Evolutionary conservation across 2,329 filamentous ascomycete species (phyloP).

Genomic region (Botrytis paeoniae): DNA sequence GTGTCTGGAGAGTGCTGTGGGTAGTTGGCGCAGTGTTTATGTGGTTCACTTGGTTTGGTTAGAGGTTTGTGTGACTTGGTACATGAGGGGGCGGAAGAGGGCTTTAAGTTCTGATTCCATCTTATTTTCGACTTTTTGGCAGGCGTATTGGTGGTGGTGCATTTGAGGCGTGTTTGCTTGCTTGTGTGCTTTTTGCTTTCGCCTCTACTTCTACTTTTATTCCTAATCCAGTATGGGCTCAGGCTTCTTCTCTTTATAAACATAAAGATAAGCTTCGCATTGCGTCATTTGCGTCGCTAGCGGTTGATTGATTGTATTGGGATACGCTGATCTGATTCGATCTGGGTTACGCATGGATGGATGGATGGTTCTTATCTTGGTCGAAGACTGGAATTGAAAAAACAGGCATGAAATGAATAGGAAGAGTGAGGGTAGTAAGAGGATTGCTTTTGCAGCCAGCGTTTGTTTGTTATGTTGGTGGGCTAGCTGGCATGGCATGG

Average conservation of each 20-base stretch:
- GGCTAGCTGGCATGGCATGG: neutral
- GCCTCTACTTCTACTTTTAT: too few relatives aligned
- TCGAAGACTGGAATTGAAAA: neutral
- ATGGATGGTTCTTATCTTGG: neutral
- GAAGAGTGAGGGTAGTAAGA: neutral
- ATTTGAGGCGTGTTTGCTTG: neutral
- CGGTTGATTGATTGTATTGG: neutral
- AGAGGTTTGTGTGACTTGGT: neutral
- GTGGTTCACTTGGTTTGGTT: conserved; percentile 24
- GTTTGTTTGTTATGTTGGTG: neutral
- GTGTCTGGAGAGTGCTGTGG: conserved; percentile 60
- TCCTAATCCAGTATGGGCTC: too few relatives aligned
- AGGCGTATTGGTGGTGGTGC: neutral
- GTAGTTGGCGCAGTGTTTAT: conserved; percentile 23
- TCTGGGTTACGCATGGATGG: neutral
- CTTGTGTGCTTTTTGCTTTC: too few relatives aligned
- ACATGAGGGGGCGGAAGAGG: too few relatives aligned
- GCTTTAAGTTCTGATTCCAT: neutral
- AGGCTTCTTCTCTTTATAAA: neutral
- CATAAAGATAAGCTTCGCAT: neutral
- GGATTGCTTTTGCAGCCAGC: neutral
- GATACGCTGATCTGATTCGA: neutral
- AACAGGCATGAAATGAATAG: neutral
- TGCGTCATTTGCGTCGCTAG: neutral
- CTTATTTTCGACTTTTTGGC: neutral